Percentiles rank a stretch among this genome's conserved stretches.
Conservation (phyloP, 768 basidiomycete species). For the Boletus fagicola region DNA sequence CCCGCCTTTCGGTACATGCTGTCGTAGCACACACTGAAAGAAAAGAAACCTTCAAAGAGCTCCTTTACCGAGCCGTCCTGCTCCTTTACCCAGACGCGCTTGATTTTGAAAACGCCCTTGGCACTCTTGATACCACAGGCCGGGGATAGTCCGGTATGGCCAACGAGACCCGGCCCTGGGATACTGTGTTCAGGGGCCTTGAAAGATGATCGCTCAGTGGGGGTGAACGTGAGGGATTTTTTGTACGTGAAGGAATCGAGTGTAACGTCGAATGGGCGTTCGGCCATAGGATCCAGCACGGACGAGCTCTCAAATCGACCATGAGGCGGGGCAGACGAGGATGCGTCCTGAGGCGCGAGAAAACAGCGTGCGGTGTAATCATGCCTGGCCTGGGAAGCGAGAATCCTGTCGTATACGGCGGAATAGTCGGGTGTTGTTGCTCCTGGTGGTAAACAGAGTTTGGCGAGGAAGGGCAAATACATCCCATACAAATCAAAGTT, state of each 20-base stretch:
- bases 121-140: constrained; percentile 36
- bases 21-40: constrained; percentile 36
- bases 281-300: constrained; percentile 36
- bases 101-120: constrained; percentile 36
- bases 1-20: constrained; percentile 36
- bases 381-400: constrained; percentile 38
- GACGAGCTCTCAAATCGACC: constrained; percentile 27
- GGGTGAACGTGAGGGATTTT: constrained; percentile 28
- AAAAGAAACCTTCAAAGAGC: constrained; percentile 41
- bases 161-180: constrained; percentile 30
- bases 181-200: constrained; percentile 21
- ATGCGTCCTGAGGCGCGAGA: constrained; percentile 16
- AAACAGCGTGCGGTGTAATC: constrained; percentile 37
- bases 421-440: constrained; percentile 28
- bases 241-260: constrained; percentile 27
- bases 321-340: constrained; percentile 12
- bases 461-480: constrained; percentile 37
- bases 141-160: constrained; percentile 22
- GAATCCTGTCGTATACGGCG: constrained; percentile 35
- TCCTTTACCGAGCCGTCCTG: constrained; percentile 26
- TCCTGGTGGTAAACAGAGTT: constrained; percentile 31
- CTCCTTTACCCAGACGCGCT: constrained; percentile 34
- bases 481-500: constrained; percentile 42
- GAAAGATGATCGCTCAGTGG: constrained; percentile 28
- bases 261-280: constrained; percentile 34